A percentile compares a stretch with the other conserved stretches of the same genome.
These are phyloP conservation scores for Lactifluus volemus DNA, from an alignment of 768 basidiomycete genomes.

Conservation along the genomic window DNA sequence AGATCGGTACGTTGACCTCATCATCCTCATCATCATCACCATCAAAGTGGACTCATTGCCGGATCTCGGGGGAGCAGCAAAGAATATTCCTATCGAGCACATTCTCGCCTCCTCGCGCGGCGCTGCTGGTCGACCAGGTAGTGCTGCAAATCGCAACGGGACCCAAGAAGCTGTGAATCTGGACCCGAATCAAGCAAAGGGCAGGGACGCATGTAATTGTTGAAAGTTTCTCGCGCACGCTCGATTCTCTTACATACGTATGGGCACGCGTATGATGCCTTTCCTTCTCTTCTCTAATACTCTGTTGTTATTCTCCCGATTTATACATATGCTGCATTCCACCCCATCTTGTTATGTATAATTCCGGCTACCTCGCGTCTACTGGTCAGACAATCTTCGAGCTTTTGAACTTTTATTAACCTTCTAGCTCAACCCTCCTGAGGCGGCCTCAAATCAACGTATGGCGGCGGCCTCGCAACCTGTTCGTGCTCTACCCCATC, in stretches of 20 bases:
- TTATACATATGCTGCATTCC: slow-evolving; percentile 21
- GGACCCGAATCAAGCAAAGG: slow-evolving; percentile 55
- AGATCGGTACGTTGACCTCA: slow-evolving; percentile 64
- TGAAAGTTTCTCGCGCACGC: slow-evolving; percentile 29
- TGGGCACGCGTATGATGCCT: not conserved
- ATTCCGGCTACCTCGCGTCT: slow-evolving; percentile 22
- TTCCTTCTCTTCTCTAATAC: not conserved
- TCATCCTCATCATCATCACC: not conserved
- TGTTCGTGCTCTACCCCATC: slow-evolving; percentile 28
- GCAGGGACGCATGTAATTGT: slow-evolving; percentile 77
- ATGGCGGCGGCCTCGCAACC: slow-evolving; percentile 30
- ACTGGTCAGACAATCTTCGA: not conserved
- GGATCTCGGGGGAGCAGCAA: slow-evolving; percentile 36
- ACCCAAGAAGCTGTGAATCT: slow-evolving; percentile 56
- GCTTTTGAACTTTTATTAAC: slow-evolving; percentile 20
- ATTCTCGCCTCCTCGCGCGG: slow-evolving; percentile 80
- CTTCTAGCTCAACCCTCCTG: slow-evolving; percentile 11
- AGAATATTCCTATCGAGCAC: slow-evolving; percentile 88
- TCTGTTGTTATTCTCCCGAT: slow-evolving; percentile 18
- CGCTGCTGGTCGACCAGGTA: slow-evolving; percentile 52
- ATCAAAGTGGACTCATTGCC: not conserved
- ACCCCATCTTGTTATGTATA: slow-evolving; percentile 17
- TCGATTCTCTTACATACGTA: not conserved
- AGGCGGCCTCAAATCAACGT: slow-evolving; percentile 28
- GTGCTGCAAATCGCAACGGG: slow-evolving; percentile 43